These are phyloP conservation scores for Lasiosphaeriaceae sp. DNA, from an alignment of 495 filamentous ascomycete species.

Conservation along the genomic window DNA sequence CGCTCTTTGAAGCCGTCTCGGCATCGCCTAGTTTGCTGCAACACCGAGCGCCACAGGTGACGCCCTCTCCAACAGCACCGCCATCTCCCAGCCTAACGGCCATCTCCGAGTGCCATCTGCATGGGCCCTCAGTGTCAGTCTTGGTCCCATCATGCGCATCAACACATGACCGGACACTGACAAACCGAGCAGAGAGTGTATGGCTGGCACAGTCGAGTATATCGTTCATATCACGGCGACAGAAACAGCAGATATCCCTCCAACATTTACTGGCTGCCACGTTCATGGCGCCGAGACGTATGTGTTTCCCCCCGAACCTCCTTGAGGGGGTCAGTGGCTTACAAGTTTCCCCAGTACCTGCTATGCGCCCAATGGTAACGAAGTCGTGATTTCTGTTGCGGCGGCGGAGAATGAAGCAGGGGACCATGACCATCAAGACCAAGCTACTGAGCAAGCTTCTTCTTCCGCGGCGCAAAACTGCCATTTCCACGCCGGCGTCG, in stretches of 20 bases:
- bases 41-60: background rate
- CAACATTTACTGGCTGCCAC: slow-evolving; percentile 22
- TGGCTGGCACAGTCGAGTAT: slow-evolving; percentile 18
- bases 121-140: slow-evolving; percentile 12
- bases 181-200: slow-evolving; percentile 9
- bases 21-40: no score
- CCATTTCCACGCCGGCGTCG: slow-evolving; percentile 65
- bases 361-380: slow-evolving; percentile 38
- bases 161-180: background rate
- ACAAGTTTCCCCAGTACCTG: slow-evolving; percentile 20
- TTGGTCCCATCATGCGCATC: background rate
- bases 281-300: slow-evolving; percentile 16
- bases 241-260: slow-evolving; percentile 15
- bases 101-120: slow-evolving; percentile 15
- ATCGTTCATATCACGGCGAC: slow-evolving; percentile 13
- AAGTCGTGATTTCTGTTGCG: slow-evolving; percentile 13
- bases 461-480: slow-evolving; percentile 36
- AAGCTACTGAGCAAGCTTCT: slow-evolving; percentile 1
- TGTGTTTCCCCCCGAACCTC: background rate
- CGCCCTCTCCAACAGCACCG: background rate
- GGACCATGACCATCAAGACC: slow-evolving; percentile 9
- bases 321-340: no score
- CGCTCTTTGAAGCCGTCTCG: no score
- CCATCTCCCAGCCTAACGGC: slow-evolving; percentile 5
- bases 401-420: slow-evolving; percentile 22